These are phyloP conservation scores for Phaeosphaeria sp. DNA, from an alignment of 2,329 filamentous ascomycete species.

Conservation along the genomic window DNA sequence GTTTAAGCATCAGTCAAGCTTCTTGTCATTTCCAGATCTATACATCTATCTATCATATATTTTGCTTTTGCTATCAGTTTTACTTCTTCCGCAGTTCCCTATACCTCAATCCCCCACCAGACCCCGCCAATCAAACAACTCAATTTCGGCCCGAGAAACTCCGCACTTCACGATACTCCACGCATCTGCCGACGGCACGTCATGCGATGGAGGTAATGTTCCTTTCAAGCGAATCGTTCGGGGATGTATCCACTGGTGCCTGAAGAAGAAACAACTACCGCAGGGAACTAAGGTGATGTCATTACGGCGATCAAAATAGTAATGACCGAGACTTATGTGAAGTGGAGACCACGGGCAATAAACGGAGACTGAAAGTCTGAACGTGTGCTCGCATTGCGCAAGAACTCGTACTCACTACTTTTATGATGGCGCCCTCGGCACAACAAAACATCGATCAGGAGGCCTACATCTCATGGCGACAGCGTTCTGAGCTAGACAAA, in stretches of 20 bases:
- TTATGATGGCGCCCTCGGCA: conserved; percentile 18
- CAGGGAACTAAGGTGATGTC: conserved; percentile 19
- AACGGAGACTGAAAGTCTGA: background rate
- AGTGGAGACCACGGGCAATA: background rate
- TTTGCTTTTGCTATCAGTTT: background rate
- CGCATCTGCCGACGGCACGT: conserved; percentile 7
- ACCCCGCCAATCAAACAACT: background rate
- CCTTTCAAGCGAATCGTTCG: conserved; percentile 4
- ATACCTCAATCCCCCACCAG: background rate
- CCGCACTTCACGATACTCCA: conserved; percentile 9
- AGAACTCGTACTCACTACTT: background rate
- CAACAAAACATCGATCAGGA: conserved; percentile 13
- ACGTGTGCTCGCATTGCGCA: background rate
- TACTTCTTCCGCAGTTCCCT: conserved; percentile 1
- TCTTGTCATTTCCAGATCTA: conserved; percentile 4
- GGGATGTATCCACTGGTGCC: conserved; percentile 1
- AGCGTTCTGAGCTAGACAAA: conserved; percentile 24
- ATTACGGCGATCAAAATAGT: conserved; percentile 16
- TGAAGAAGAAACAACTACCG: conserved; percentile 3
- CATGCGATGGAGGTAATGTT: conserved; percentile 12
- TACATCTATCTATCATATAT: conserved; percentile 1
- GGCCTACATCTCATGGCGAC: conserved; percentile 23
- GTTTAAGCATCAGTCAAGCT: background rate
- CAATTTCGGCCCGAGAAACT: conserved; percentile 6
- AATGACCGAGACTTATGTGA: background rate